Evolutionary conservation across 371 early-diverging fungal genomes (phyloP), one percentile per base, ranked within the genome.

Genomic region (Mortierella sp.): DNA sequence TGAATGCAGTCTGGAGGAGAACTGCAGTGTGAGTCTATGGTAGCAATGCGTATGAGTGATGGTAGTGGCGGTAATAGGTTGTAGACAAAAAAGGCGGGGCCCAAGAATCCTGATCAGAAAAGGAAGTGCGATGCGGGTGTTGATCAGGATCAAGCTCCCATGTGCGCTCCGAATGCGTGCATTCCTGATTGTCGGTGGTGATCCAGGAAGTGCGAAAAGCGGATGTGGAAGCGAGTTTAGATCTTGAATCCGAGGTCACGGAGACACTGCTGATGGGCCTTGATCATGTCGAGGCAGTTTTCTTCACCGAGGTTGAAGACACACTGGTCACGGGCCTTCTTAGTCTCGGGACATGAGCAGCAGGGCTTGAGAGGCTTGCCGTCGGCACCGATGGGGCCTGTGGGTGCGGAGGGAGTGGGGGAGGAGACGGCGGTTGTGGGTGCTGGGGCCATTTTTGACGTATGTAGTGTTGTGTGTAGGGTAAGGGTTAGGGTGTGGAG

Each of bases 301-400:
- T 96, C 98, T 79, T 96, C 96, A 63, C 98, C 98, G 7, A 94
- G 92, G 70, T 91, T 90, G 74, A 99, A 92, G 70, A 96, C 95
- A 82, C 99, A 99, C 56, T 95, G 92, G 88, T 98, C 98, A 76
- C 98, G 93, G 58, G 90, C 93, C 87, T 94, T 95, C 82, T 97
- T 95, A 16, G 99, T 98, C 78, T 98, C 99, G 27, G 97, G 97
- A 87, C 99, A 99, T 16, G 97, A 97, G 86, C 98, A 98, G 93
- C 99, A 99, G 35, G 99, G 98, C 91, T 98, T 98, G 85, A 94
- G 88, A 58, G 91, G 92, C 76, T 93, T 93, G 74, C 93, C 93
- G 74, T 93, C 93, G 79, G 83, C 83, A 72, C 83, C 83, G 76
- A 80, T 79, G 24, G 80, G 83, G 76, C 70, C 79, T 54, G 75